A percentile compares a stretch with the other conserved stretches of the same genome.
Conservation (phyloP, 352 stramenopile species). For the Phytopythium montanum region DNA sequence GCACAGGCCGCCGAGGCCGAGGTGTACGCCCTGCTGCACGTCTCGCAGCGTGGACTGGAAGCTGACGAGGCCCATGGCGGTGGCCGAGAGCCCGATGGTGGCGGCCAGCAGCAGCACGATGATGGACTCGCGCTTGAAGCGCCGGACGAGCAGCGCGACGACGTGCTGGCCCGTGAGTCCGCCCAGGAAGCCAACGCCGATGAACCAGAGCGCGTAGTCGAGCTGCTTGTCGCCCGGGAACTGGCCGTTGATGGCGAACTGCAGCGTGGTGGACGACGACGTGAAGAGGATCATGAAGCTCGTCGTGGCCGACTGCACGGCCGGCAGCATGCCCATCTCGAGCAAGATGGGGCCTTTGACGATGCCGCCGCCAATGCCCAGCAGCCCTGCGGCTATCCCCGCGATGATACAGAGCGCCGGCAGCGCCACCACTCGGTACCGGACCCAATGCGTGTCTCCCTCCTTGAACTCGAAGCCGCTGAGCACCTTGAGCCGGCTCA, state of each 20-base stretch:
- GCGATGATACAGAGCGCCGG: constrained; percentile 91
- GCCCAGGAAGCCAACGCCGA: constrained; percentile 88
- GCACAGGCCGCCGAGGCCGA: constrained; percentile 71
- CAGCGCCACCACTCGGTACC: constrained; percentile 86
- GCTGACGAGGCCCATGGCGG: constrained; percentile 69
- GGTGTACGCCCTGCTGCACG: constrained; percentile 47
- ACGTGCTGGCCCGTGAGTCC: constrained; percentile 71
- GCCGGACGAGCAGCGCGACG: constrained; percentile 89
- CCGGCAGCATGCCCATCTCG: constrained; percentile 93
- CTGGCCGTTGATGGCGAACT: constrained; percentile 80
- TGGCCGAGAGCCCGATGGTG: constrained; percentile 68
- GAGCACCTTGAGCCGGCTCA: constrained; percentile 72
- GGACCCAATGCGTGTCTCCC: constrained; percentile 95
- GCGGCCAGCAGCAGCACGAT: constrained; percentile 71
- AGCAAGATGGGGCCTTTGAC: constrained; percentile 98
- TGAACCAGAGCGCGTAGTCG: constrained; percentile 92
- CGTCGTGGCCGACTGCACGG: constrained; percentile 88
- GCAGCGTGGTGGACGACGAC: constrained; percentile 92
- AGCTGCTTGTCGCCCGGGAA: constrained; percentile 73
- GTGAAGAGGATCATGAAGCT: constrained; percentile 91
- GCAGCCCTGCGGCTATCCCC: constrained; percentile 92
- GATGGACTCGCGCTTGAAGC: constrained; percentile 87
- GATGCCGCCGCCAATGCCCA: constrained; percentile 96
- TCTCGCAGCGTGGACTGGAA: constrained; percentile 51
- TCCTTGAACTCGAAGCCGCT: constrained; percentile 78